Conservation (phyloP, 2,329 filamentous ascomycete species). For the Thelonectria olida region DNA sequence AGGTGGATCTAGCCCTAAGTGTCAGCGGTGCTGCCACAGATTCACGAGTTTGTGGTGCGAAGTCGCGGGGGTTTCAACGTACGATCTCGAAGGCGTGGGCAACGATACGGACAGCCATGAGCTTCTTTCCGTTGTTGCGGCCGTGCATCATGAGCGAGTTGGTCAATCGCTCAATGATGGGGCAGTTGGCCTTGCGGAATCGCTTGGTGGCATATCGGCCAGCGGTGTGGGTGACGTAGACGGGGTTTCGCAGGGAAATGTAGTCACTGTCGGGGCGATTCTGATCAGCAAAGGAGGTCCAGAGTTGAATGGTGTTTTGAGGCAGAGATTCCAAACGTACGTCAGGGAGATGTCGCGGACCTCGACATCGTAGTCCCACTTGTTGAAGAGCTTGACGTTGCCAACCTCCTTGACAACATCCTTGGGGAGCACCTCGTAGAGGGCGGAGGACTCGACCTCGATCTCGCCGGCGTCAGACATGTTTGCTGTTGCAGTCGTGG, state of each 20-base stretch:
- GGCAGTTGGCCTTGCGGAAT: constrained; percentile 99
- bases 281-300: constrained; percentile 45
- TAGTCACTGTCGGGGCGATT: constrained; percentile 78
- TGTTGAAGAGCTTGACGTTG: constrained; percentile 97
- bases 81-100: constrained; percentile 99
- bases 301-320: constrained; percentile 26
- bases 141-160: constrained; percentile 99
- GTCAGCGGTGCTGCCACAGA: constrained; percentile 40
- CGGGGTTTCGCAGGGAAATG: constrained; percentile 98
- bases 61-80: constrained; percentile 57
- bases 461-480: constrained; percentile 98
- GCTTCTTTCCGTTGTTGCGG: constrained; percentile 99
- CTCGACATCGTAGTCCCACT: constrained; percentile 98
- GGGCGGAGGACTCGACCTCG: constrained; percentile 82
- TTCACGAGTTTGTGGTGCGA: background rate
- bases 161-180: constrained; percentile 99
- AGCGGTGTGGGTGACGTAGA: constrained; percentile 99
- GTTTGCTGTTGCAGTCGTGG: constrained; percentile 59
- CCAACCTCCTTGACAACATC: constrained; percentile 90
- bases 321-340: constrained; percentile 63
- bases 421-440: constrained; percentile 89
- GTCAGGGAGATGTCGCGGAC: constrained; percentile 99
- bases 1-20: constrained; percentile 83
- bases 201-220: constrained; percentile 99
- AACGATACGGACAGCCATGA: constrained; percentile 99